These are phyloP conservation scores for Russula foetens DNA, from an alignment of 768 basidiomycete genomes.

Conservation along the genomic window DNA sequence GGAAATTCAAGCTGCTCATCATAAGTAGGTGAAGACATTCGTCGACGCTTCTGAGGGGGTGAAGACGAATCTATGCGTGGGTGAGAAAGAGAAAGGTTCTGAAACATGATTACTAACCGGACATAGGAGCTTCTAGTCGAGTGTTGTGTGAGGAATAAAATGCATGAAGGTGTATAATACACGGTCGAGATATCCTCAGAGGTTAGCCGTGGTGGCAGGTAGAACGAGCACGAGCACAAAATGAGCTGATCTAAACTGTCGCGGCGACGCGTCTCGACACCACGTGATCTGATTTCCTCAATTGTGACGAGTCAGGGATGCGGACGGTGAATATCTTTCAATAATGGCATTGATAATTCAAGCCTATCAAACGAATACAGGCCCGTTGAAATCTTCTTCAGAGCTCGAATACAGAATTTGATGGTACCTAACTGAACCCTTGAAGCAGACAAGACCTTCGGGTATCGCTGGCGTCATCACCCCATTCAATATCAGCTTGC, in stretches of 20 bases:
- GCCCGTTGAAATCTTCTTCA: too few relatives aligned
- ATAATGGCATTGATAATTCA: too few relatives aligned
- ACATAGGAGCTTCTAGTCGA: neutral
- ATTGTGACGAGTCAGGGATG: too few relatives aligned
- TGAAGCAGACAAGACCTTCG: neutral
- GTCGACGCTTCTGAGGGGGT: slow-evolving; percentile 47
- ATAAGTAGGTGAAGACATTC: slow-evolving; percentile 56
- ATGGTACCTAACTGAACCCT: too few relatives aligned
- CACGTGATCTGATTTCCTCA: neutral
- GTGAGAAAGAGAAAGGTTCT: neutral
- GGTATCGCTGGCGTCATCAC: neutral
- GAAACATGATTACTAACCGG: neutral
- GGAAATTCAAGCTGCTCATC: slow-evolving; percentile 34
- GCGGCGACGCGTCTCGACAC: neutral
- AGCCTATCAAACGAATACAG: too few relatives aligned
- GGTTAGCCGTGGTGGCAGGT: neutral
- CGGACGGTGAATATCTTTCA: too few relatives aligned
- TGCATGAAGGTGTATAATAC: neutral
- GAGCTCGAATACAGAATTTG: too few relatives aligned
- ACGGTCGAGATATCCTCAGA: neutral
- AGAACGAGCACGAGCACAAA: neutral
- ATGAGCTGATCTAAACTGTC: neutral
- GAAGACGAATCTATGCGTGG: slow-evolving; percentile 24
- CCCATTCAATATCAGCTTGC: too few relatives aligned
- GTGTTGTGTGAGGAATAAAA: neutral